phyloP scores from a whole-genome alignment of 805 yeast species.

The Brettanomyces custersianus region DNA sequence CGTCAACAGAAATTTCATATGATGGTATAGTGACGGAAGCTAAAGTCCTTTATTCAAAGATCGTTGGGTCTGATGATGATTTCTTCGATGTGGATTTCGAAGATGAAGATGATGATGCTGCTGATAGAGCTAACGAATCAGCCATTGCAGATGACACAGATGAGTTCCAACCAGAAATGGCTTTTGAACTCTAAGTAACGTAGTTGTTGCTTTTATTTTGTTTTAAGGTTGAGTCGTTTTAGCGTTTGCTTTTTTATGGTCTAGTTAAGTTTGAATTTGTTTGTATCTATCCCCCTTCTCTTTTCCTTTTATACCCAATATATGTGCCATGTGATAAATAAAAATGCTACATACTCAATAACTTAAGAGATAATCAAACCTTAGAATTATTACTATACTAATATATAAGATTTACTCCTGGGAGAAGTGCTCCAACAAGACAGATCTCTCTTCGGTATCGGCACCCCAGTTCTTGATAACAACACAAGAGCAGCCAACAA shows the following conservation, averaged over 20 bases:
- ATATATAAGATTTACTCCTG: constrained; percentile 64
- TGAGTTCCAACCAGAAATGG: constrained; percentile 28
- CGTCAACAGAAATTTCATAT: constrained; percentile 79
- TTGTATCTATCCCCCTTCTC: neutral
- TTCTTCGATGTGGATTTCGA: constrained; percentile 95
- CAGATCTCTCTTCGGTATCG: constrained; percentile 94
- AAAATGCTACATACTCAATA: neutral
- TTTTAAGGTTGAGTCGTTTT: neutral
- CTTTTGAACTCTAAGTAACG: constrained; percentile 24
- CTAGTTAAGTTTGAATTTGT: constrained; percentile 7
- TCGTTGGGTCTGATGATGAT: constrained; percentile 92
- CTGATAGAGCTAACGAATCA: constrained; percentile 14
- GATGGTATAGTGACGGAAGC: constrained; percentile 87
- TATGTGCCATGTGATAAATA: neutral
- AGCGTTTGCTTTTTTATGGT: neutral
- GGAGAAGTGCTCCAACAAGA: constrained; percentile 92
- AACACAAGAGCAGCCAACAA: constrained; percentile 99
- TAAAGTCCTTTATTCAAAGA: constrained; percentile 58
- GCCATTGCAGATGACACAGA: constrained; percentile 31
- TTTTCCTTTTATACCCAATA: neutral
- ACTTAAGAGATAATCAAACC: too few species aligned
- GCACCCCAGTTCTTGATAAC: constrained; percentile 99
- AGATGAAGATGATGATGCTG: constrained; percentile 66
- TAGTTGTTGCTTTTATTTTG: neutral
- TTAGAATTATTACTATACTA: too few species aligned